These are phyloP conservation scores for Naganishia cerealis DNA, from an alignment of 1,284 basidiomycete genomes.

Conservation along the genomic window DNA sequence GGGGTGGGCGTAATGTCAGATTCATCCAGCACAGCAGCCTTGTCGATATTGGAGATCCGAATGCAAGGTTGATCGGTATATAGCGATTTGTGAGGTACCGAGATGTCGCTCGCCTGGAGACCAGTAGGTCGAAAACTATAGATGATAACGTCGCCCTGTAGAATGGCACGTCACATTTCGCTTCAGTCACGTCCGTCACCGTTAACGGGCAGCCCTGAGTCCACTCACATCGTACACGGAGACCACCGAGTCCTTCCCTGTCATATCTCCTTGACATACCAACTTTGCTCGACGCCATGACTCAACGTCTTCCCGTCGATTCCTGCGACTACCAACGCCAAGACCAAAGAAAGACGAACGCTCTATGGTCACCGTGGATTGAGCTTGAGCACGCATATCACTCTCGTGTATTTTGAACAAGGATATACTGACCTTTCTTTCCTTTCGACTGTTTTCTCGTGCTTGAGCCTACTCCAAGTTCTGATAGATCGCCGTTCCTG, in stretches of 20 bases:
- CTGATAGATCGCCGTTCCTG: slow-evolving; percentile 1
- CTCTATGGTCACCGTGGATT: neutral
- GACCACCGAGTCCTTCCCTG: slow-evolving; percentile 16
- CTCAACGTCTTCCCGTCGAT: slow-evolving; percentile 22
- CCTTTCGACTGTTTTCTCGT: slow-evolving; percentile 11
- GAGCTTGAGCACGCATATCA: neutral
- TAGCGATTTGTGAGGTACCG: slow-evolving; percentile 20
- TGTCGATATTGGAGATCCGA: slow-evolving; percentile 16
- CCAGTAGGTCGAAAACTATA: slow-evolving; percentile 15
- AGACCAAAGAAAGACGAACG: slow-evolving; percentile 23
- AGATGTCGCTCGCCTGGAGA: slow-evolving; percentile 20
- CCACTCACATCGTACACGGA: slow-evolving; percentile 17
- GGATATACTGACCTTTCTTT: slow-evolving; percentile 15
- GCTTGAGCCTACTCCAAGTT: neutral
- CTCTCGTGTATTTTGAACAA: neutral
- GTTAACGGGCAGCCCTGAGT: neutral
- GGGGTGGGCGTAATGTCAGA: slow-evolving; percentile 2
- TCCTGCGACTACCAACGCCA: slow-evolving; percentile 20
- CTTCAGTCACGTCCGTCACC: neutral
- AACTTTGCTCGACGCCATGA: slow-evolving; percentile 17
- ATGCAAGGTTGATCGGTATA: slow-evolving; percentile 21
- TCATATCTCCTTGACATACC: slow-evolving; percentile 17
- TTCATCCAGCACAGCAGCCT: neutral
- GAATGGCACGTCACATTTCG: neutral
- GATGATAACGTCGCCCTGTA: slow-evolving; percentile 8